These are phyloP conservation scores for Penicilliopsis zonata DNA, from an alignment of 495 filamentous ascomycete species.

Conservation along the genomic window DNA sequence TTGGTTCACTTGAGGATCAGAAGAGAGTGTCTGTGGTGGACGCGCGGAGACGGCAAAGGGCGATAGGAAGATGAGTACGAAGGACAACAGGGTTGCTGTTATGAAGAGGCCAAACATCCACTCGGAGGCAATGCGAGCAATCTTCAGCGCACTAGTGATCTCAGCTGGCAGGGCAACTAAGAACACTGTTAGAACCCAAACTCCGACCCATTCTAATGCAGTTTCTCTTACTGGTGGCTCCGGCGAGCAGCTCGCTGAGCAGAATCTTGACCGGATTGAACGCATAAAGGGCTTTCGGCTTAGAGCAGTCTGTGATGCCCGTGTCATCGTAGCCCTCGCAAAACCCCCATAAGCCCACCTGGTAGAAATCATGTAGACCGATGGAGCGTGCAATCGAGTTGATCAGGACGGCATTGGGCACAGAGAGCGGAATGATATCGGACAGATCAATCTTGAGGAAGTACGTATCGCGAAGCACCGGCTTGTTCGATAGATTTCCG, in stretches of 20 bases:
- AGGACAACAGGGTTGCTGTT: slow-evolving; percentile 50
- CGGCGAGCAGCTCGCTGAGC: slow-evolving; percentile 60
- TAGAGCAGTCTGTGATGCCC: slow-evolving; percentile 64
- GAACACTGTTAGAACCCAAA: slow-evolving; percentile 9
- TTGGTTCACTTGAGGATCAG: slow-evolving; percentile 10
- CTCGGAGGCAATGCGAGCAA: slow-evolving; percentile 67
- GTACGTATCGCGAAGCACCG: slow-evolving; percentile 56
- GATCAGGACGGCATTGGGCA: slow-evolving; percentile 66
- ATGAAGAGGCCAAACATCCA: slow-evolving; percentile 90
- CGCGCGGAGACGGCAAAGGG: slow-evolving; percentile 41
- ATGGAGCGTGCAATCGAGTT: slow-evolving; percentile 83
- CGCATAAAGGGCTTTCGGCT: slow-evolving; percentile 61
- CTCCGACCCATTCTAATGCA: not conserved
- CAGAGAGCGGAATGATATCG: slow-evolving; percentile 64
- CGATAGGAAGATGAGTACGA: slow-evolving; percentile 56
- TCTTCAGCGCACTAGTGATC: slow-evolving; percentile 55
- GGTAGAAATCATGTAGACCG: slow-evolving; percentile 88
- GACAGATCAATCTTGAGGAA: slow-evolving; percentile 77
- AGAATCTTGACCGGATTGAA: slow-evolving; percentile 84
- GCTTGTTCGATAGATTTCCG: slow-evolving; percentile 49
- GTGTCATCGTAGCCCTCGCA: slow-evolving; percentile 70
- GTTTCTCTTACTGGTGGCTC: slow-evolving; percentile 52
- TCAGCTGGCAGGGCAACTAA: slow-evolving; percentile 65
- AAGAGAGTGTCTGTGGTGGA: slow-evolving; percentile 27
- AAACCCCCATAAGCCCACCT: slow-evolving; percentile 81